Base-by-base conservation (phyloP, 495 filamentous ascomycete species). In the Xylaria curta region DNA sequence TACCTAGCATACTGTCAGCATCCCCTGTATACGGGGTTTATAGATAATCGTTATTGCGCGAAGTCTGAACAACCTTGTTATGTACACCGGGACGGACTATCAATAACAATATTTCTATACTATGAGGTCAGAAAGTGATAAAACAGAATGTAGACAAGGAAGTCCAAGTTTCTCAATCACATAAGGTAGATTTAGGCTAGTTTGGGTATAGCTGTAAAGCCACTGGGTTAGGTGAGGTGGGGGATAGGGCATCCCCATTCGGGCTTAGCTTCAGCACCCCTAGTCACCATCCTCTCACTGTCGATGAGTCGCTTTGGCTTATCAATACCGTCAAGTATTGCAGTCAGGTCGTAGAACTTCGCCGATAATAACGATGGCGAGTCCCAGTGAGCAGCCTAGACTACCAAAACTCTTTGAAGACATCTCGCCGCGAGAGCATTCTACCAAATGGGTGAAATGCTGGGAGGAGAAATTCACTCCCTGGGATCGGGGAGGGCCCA, bases 401-500 rank as follows among this genome's bases (percentile, higher is more conserved):
- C 74, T 81, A 21, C 66, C 68, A 28, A 56, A 68, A n/a, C 61
- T 71, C 21, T 82, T 81, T 72, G 24, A 53, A 1, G 69, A 47
- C n/a, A 47, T 62, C 24, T 44, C 62, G 28, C 58, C 75, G 42
- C 71, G 78, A 6, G 73, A 78, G 33, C 81, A 88, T 71, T 73
- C 66, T 46, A 69, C 62, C 44, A 69, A 82, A 71, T 94, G 92
- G 92, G 86, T 89, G 61, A 78, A 82, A 0, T 84, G 92, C 12
- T 94, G 91, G 90, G 83, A 85, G n/a, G 86, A 87, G 59, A 82
- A 85, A 59, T 87, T 85, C 76, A 80, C 90, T n/a, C 90, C 90
- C 26, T 93, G 91, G 91, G 92, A 94, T 74, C 84, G 86, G 28
- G 90, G 90, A 26, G 81, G 82, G 46, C 89, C 91, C 15, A 91